A percentile compares a stretch with the other conserved stretches of the same genome.
These are phyloP conservation scores for Trapa incisa DNA, from an alignment of 345 rosid species.

Conservation along the genomic window DNA sequence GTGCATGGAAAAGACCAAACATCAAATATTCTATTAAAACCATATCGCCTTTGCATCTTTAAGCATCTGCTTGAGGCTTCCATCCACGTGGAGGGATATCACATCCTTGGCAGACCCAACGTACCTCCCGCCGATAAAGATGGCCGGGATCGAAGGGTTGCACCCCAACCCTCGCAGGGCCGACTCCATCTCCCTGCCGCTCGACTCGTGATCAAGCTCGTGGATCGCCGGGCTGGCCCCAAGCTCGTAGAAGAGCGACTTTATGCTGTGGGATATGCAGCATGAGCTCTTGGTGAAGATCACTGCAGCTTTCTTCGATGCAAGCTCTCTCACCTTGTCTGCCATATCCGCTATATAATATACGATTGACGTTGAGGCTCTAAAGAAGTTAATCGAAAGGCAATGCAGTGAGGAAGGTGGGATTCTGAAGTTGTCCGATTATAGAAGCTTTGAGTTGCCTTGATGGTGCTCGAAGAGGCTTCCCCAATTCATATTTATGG, in stretches of 20 bases:
- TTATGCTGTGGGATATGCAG: constrained; percentile 95
- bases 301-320: constrained; percentile 86
- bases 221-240: constrained; percentile 96
- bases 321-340: constrained; percentile 72
- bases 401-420: neutral
- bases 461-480: constrained; percentile 25
- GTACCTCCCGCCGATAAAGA: constrained; percentile 82
- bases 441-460: constrained; percentile 7
- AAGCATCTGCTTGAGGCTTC: constrained; percentile 85
- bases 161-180: constrained; percentile 64
- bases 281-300: constrained; percentile 98
- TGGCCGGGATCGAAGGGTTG: constrained; percentile 78
- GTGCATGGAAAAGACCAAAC: neutral
- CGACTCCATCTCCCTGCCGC: constrained; percentile 73
- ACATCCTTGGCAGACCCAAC: constrained; percentile 88
- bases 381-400: neutral
- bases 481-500: constrained; percentile 56
- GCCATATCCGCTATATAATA: constrained; percentile 9
- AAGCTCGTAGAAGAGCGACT: constrained; percentile 77
- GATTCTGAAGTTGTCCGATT: neutral
- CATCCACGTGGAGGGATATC: constrained; percentile 80
- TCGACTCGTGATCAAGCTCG: constrained; percentile 72
- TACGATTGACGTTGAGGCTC: too few species aligned
- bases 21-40: constrained; percentile 34
- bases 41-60: constrained; percentile 89